Percentiles rank a stretch among this genome's conserved stretches.
Evolutionary conservation across 805 yeast species (phyloP).

Genomic region (Ogataea ganodermae): DNA sequence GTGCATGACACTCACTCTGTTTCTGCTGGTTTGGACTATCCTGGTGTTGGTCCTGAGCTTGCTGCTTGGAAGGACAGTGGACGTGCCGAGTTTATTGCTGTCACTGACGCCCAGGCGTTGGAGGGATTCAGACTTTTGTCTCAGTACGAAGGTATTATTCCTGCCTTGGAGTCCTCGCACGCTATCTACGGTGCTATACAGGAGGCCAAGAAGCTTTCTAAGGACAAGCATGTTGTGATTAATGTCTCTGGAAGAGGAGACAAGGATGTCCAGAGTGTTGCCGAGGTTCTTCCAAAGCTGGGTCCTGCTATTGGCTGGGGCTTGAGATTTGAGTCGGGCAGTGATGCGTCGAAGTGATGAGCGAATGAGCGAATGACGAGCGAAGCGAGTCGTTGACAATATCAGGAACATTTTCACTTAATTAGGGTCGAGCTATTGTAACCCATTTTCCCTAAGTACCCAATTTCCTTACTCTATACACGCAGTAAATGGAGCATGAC

Average conservation of each 20-base stretch:
- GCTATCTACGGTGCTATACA: slow-evolving; percentile 91
- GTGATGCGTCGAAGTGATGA: slow-evolving; percentile 33
- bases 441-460: no score
- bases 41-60: slow-evolving; percentile 99
- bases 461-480: no score
- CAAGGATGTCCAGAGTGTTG: slow-evolving; percentile 97
- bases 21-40: slow-evolving; percentile 97
- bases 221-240: slow-evolving; percentile 80
- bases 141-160: slow-evolving; percentile 96
- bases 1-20: slow-evolving; percentile 97
- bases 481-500: no score
- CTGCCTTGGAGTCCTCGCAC: slow-evolving; percentile 97
- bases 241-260: slow-evolving; percentile 98
- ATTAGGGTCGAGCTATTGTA: no score
- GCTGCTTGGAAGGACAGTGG: slow-evolving; percentile 95
- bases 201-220: slow-evolving; percentile 78
- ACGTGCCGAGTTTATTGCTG: slow-evolving; percentile 87
- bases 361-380: background rate
- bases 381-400: background rate
- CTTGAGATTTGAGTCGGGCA: slow-evolving; percentile 68
- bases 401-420: no score
- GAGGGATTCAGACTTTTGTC: slow-evolving; percentile 86
- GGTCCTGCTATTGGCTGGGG: slow-evolving; percentile 97
- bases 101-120: slow-evolving; percentile 93
- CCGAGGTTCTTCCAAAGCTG: slow-evolving; percentile 84